Evolutionary conservation across 495 filamentous ascomycete species (phyloP), one percentile per base, ranked within the genome.

Genomic region (Aspergillus avenaceus): DNA sequence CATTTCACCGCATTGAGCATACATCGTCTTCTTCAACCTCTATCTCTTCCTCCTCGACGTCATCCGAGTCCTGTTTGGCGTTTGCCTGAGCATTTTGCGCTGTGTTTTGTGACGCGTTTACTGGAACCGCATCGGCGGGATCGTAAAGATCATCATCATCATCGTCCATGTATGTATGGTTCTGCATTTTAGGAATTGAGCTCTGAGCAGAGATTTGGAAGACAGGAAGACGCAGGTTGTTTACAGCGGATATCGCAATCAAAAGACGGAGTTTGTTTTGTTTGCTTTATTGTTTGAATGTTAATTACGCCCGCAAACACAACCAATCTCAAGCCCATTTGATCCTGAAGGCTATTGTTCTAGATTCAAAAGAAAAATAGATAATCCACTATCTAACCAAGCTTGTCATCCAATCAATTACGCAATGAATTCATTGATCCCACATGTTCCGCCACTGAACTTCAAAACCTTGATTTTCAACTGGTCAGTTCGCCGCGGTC

Each of bases 11-110:
- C 76, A 69, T n/a, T 53, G 58, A 71, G 63, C 79, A 69, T 52
- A 82, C 83, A 28, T 84, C 82, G 45, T 84, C 81, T 28, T 82
- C 77, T 50, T 81, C 77, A 13, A 85, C 86, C 54, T 90, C 89
- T 42, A 88, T 84, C 69, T 88, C 88, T 47, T 86, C 85, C 23
- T 83, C 84, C 2, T 80, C 81, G 41, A 86, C 87, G 49, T 84
- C 80, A 36, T 49, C 24, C n/a, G 34, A 23, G 55, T 81, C 79
- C 37, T 84, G 80, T 41, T 79, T 66, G 41, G 59, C 65, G 25
- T 78, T 61, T 19, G 50, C 37, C 36, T 53, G 47, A 26, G 57
- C 45, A 45, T 61, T 56, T 32, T 65, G 54, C 24, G 55, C 41
- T 22, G 59, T 51, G 43, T 64, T 61, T 18, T 63, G 55, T 8